Evolutionary conservation across 495 filamentous ascomycete genomes (phyloP).

Genomic region (Neurospora sp.): DNA sequence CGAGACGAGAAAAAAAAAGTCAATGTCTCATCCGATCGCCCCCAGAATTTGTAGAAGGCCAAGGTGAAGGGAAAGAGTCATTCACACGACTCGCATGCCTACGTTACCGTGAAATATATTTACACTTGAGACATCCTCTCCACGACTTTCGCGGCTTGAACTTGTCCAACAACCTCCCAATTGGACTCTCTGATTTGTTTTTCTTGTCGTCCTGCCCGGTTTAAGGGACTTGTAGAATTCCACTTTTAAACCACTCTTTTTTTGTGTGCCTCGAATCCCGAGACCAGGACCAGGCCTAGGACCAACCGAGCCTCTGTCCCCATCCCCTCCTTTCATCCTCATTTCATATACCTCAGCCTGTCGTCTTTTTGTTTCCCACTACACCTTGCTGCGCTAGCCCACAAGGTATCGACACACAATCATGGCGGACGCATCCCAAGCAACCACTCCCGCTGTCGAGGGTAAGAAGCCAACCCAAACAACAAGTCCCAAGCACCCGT

Average conservation of each 20-base stretch:
- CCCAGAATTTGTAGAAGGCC: background rate
- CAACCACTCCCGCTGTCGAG: background rate
- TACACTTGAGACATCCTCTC: background rate
- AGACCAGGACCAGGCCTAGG: background rate
- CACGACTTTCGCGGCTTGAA: background rate
- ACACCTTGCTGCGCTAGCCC: background rate
- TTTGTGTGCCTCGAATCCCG: background rate
- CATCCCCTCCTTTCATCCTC: background rate
- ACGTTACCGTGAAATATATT: background rate
- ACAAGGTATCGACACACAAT: background rate
- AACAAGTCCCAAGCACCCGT: background rate
- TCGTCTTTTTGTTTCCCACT: background rate
- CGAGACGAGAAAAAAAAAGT: conserved; percentile 11
- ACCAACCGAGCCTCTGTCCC: background rate
- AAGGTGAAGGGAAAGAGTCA: background rate
- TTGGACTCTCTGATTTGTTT: background rate
- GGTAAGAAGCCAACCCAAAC: background rate
- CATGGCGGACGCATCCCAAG: background rate
- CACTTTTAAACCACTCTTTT: conserved; percentile 1
- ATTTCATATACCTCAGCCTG: background rate
- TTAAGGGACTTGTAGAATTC: background rate
- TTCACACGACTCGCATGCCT: background rate
- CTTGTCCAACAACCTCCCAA: background rate
- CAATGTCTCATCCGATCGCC: background rate
- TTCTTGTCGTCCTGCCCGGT: background rate